Base-by-base conservation (phyloP, 371 early-diverging fungal genomes). In the Mycotypha africana region DNA sequence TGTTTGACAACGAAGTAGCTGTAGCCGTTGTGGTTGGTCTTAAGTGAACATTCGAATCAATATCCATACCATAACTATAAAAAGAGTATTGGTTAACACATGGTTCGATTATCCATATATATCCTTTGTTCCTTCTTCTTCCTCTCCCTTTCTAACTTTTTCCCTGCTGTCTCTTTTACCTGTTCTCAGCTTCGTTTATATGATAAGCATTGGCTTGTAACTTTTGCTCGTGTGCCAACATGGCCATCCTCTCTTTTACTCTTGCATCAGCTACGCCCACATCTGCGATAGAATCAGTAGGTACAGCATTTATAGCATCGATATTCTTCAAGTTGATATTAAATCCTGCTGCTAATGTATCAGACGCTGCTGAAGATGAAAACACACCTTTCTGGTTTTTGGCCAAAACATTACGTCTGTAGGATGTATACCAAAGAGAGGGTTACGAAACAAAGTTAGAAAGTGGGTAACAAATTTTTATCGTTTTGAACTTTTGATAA, bases 361-460 rank as follows among this genome's bases (percentile, higher is more conserved):
- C 23, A 11, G 42, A 37, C 4, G 20, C 17, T 11, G 28, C 19
- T n/a, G n/a, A n/a, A n/a, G n/a, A n/a, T n/a, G n/a, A n/a, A 31
- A 50, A 50, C 12, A 50, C 32, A 6, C 51, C 51, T 33, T 38
- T 30, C 23, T 19, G 8, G 1, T 12, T 38, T 32, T 44, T 50
- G 3, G 38, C 14, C n/a, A 43, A 24, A 10, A 43, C 37, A 42
- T n/a, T n/a, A n/a, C n/a, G n/a, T n/a, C n/a, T 49, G n/a, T n/a
- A n/a, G n/a, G n/a, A n/a, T n/a, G n/a, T 40, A 8, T 42, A 35
- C 3, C 49, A 41, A n/a, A n/a, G n/a, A n/a, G n/a, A n/a, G n/a
- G n/a, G n/a, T n/a, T n/a, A n/a, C n/a, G n/a, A n/a, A n/a, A n/a
- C n/a, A 43, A 11, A 14, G 8, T 12, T 38, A 32, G 12, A 43